Conservation (phyloP, 2,329 filamentous ascomycete genomes). For the Aspergillus chevalieri region DNA sequence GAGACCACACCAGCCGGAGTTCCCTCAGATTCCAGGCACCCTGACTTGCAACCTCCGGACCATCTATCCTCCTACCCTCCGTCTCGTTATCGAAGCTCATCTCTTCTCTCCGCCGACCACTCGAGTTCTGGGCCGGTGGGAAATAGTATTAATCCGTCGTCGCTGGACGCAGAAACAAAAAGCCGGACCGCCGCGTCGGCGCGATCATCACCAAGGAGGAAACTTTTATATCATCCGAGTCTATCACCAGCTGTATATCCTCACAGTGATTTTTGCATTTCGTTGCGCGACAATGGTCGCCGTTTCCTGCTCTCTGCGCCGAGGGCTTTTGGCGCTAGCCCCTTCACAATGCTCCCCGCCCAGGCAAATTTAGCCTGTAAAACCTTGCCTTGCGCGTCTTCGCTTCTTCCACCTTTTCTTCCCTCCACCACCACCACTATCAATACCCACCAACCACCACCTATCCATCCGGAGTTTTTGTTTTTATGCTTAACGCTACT, state of each 20-base stretch:
- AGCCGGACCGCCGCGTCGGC: conserved; percentile 31
- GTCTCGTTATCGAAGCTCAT: background rate
- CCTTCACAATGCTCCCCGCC: conserved; percentile 29
- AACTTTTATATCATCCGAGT: conserved; percentile 20
- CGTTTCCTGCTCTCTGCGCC: conserved; percentile 25
- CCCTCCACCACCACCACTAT: conserved; percentile 8
- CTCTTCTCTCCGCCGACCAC: background rate
- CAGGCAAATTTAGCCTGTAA: conserved; percentile 32
- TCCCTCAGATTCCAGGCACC: too few relatives aligned
- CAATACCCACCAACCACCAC: conserved; percentile 1
- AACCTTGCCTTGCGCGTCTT: conserved; percentile 28
- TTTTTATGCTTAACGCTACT: conserved; percentile 16
- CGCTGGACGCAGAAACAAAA: conserved; percentile 38
- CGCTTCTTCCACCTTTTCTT: conserved; percentile 18
- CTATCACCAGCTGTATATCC: conserved; percentile 9
- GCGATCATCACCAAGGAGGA: conserved; percentile 27
- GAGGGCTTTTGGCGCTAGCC: conserved; percentile 28
- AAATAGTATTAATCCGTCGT: conserved; percentile 40
- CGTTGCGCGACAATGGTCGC: conserved; percentile 26
- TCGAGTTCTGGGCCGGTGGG: conserved; percentile 10
- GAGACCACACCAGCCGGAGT: too few relatives aligned
- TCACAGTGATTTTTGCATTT: conserved; percentile 7
- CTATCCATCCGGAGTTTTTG: conserved; percentile 26
- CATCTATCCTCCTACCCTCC: too few relatives aligned
- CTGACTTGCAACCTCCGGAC: too few relatives aligned